Percentiles rank a stretch among this genome's conserved stretches.
Conservation (phyloP, 2,329 filamentous ascomycete species). For the Colletotrichum sp. region DNA sequence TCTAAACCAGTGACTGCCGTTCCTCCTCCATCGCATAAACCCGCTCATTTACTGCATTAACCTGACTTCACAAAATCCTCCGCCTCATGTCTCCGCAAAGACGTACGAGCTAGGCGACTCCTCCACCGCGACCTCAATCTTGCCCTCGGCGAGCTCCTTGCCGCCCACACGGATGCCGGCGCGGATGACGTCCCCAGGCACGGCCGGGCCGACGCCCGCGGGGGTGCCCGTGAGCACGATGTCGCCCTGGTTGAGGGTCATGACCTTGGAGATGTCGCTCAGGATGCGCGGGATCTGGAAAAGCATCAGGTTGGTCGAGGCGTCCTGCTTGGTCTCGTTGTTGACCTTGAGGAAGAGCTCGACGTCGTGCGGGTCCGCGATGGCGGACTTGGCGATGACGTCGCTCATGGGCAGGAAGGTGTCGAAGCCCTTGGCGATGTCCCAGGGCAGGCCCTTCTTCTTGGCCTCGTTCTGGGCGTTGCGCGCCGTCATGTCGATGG, state of each 20-base stretch:
- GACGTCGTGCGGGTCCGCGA: conserved; percentile 86
- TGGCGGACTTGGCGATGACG: conserved; percentile 78
- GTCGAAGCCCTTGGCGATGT: conserved; percentile 96
- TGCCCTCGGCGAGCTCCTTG: conserved; percentile 83
- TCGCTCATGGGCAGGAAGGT: conserved; percentile 91
- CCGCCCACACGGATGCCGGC: conserved; percentile 82
- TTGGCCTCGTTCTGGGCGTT: conserved; percentile 97
- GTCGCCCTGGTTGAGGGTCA: conserved; percentile 92
- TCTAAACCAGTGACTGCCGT: neutral
- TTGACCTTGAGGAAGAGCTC: conserved; percentile 90
- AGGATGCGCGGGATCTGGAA: conserved; percentile 88
- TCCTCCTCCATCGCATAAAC: neutral
- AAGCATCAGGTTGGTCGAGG: conserved; percentile 93
- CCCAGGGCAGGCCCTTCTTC: conserved; percentile 95
- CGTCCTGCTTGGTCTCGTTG: conserved; percentile 76
- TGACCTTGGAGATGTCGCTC: conserved; percentile 91
- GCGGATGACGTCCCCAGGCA: conserved; percentile 84
- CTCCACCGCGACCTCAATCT: conserved; percentile 82
- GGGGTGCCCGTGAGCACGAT: conserved; percentile 96
- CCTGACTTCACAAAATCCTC: neutral
- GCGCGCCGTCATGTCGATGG: conserved; percentile 96
- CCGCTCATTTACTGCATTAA: neutral
- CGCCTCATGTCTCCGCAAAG: conserved; percentile 71
- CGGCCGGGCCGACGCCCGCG: conserved; percentile 89
- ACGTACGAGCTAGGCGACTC: conserved; percentile 80